These are phyloP conservation scores for Aspergillus fijiensis DNA, from an alignment of 2,329 filamentous ascomycete species.

Conservation along the genomic window DNA sequence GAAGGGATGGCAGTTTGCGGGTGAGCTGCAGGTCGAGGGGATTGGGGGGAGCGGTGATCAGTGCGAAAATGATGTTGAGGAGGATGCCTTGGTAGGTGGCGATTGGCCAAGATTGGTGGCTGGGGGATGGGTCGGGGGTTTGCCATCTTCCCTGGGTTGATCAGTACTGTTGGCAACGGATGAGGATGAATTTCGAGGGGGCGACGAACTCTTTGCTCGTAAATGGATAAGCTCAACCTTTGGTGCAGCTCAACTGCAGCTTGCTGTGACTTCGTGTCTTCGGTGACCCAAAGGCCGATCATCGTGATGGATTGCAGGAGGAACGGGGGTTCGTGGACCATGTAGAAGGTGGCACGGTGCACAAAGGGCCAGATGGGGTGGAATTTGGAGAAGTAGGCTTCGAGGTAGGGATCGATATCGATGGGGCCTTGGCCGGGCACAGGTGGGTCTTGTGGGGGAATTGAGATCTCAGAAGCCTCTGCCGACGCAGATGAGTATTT, in stretches of 20 bases:
- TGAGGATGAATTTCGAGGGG: background rate
- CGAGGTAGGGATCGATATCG: conserved; percentile 6
- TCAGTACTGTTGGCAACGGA: background rate
- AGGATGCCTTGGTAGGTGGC: conserved; percentile 29
- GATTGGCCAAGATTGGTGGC: conserved; percentile 21
- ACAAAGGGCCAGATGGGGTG: conserved; percentile 29
- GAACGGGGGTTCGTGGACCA: conserved; percentile 15
- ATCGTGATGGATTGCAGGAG: conserved; percentile 24
- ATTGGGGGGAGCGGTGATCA: conserved; percentile 1
- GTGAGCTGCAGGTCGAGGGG: conserved; percentile 15
- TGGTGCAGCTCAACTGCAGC: conserved; percentile 21
- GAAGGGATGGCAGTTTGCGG: conserved; percentile 3
- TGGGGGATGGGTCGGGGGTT: background rate
- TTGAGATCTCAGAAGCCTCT: background rate
- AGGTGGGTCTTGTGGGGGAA: background rate
- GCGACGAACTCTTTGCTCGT: conserved; percentile 18
- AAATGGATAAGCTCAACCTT: conserved; percentile 14
- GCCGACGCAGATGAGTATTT: background rate
- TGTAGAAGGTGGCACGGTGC: conserved; percentile 19
- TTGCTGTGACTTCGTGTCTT: conserved; percentile 11
- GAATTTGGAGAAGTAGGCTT: conserved; percentile 25
- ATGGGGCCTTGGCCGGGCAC: background rate
- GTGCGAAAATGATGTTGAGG: conserved; percentile 28
- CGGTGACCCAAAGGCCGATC: conserved; percentile 24
- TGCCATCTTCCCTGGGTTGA: background rate